A percentile compares a stretch with the other conserved stretches of the same genome.
phyloP scores from a whole-genome alignment of 2,329 filamentous ascomycete genomes.

The Eutypella sp. region DNA sequence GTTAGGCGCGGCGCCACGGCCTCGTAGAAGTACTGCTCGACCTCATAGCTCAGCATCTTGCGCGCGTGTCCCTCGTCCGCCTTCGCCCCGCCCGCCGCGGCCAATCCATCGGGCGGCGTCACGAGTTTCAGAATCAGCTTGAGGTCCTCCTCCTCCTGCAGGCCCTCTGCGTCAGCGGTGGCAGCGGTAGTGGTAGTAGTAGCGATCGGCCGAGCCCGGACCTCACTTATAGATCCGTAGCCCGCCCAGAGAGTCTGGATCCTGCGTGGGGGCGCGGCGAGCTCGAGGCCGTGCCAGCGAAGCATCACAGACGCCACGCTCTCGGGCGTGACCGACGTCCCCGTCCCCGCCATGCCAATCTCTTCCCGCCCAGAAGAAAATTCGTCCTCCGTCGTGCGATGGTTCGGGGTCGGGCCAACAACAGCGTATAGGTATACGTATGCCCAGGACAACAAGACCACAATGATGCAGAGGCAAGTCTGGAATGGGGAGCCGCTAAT shows the following conservation, averaged over 20 bases:
- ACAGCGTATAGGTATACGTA: no score
- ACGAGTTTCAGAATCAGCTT: conserved; percentile 57
- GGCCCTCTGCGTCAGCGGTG: conserved; percentile 9
- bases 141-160: conserved; percentile 15
- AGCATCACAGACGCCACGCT: conserved; percentile 36
- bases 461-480: no score
- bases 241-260: conserved; percentile 46
- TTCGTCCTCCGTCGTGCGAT: no score
- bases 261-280: conserved; percentile 32
- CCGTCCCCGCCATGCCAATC: no score
- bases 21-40: conserved; percentile 62
- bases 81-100: conserved; percentile 7
- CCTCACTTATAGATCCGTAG: conserved; percentile 51
- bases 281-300: conserved; percentile 33
- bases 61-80: conserved; percentile 57
- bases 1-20: conserved; percentile 46
- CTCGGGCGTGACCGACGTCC: conserved; percentile 18
- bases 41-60: conserved; percentile 62
- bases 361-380: no score
- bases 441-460: no score
- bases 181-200: conserved; percentile 12
- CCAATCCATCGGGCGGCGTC: conserved; percentile 37
- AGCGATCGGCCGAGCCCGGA: conserved; percentile 39
- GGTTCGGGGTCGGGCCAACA: no score
- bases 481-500: no score